Base-by-base conservation (phyloP, 2,329 filamentous ascomycete species). In the Fusarium sp. region DNA sequence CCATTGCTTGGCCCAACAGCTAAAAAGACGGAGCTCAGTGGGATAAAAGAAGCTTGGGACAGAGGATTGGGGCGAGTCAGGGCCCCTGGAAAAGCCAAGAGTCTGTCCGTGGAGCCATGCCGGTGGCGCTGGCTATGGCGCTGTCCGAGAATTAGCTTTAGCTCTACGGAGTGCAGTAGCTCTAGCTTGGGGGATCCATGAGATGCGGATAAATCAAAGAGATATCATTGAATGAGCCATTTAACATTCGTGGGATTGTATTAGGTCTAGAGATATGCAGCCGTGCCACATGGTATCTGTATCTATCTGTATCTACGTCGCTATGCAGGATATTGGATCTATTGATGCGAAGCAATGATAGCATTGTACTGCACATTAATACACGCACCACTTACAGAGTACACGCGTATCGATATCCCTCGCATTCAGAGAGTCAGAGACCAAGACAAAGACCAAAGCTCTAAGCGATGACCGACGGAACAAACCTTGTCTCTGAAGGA, bases 231-330 rank as follows among this genome's bases (percentile, higher is more conserved):
- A 26, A 26, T 51, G 49, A 51, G 49, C 49, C 34, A 51, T 51
- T 51, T 51, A 51, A 23, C 21, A 67, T 70, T 68, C 62, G 67
- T 70, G 50, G 58, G 56, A 53, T 60, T 63, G 44, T 49, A 14
- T 42, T 51, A 12, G 28, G 46, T 21, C 28, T 61, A 43, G 57
- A 55, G 49, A 43, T 41, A 67, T 67, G 58, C 62, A 67, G 58
- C 63, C 51, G 50, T 57, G 67, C 58, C 67, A 70, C 66, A 70
- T 59, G 62, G 62, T 31, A 59, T 62, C 46, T 44, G 12, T 39
- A 2, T 26, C 23, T 51, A 51, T 39, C 48, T 51, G 18, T 37
- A 37, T 37, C 37, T 43, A 30, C 16, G 19, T 48, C 10, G 45
- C 23, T 49, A 34, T 49, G 46, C 28, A 49, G 28, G 28, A 12